phyloP scores from a whole-genome alignment of 176 grass and related monocot genomes.

The Lolium multiflorum region DNA sequence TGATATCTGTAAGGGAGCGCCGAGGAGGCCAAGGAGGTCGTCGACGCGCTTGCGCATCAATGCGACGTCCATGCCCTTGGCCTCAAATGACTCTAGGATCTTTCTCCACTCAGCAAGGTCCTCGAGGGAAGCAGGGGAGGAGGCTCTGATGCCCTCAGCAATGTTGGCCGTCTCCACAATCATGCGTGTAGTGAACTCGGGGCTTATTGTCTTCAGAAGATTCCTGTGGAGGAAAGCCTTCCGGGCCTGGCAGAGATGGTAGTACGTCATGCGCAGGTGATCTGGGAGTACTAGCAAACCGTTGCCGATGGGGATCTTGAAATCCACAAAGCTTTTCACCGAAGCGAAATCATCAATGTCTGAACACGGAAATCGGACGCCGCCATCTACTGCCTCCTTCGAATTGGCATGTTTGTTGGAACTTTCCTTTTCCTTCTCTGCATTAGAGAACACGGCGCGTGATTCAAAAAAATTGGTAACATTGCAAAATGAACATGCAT shows the following conservation, averaged over 20 bases:
- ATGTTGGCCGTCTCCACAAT: neutral
- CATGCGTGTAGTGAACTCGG: neutral
- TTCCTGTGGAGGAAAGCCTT: neutral
- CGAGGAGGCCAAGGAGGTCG: neutral
- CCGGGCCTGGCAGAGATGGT: constrained; percentile 32
- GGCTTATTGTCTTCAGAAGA: neutral
- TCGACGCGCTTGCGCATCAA: neutral
- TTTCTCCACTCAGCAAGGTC: neutral
- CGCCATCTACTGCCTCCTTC: neutral
- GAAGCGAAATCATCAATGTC: neutral
- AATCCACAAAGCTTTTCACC: constrained; percentile 2
- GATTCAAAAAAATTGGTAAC: constrained; percentile 3
- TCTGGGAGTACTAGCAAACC: constrained; percentile 1
- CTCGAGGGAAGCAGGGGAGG: neutral
- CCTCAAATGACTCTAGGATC: neutral
- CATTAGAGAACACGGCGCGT: neutral
- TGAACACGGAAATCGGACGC: neutral
- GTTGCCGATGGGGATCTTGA: constrained; percentile 24
- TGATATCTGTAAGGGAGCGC: too few species aligned
- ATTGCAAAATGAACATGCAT: neutral
- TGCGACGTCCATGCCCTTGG: neutral
- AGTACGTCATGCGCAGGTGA: constrained; percentile 31
- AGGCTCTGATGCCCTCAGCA: neutral
- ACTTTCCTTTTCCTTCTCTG: neutral
- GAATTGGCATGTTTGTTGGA: neutral